Evolutionary conservation across 106 monocot species (phyloP), one percentile per base, ranked within the genome.

Genomic region (Apostasia ramifera): DNA sequence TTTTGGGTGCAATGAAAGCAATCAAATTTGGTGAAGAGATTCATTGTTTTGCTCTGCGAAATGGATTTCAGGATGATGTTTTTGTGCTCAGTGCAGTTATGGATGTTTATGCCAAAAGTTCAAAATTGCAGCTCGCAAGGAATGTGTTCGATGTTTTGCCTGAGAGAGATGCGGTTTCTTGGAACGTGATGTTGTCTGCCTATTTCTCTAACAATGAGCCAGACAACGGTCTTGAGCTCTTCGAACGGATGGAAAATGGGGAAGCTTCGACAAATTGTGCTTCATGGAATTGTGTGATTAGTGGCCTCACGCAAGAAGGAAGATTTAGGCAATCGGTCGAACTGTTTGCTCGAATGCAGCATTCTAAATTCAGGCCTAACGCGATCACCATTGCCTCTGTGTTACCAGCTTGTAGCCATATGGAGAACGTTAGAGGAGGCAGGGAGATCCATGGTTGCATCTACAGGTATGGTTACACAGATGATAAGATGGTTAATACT

Each of bases 241-340:
- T 87, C 38, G 44, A 72, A 1, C 66, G 38, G 61, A 91, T 91
- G 84, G 65, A 78, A 59, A 12, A 15, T 44, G 70, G 73, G 39
- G 47, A 62, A 10, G 15, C 41, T 46, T 1, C 26, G 2, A 42
- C 76, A 70, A 78, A 54, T 44, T 71, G 68, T 11, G 77, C 84
- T 63, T 80, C 87, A 8, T 91, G 91, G 87, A 91, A 91, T 73
- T 80, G 79, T 38, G 67, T 87, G 80, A 87, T 91, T 38, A 77
- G 82, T 61, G 91, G 87, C 8, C 80, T 79, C 5, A 61, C 68
- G 2, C 77, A 84, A 51, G 73, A 72, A 63, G 82, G 80, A 42
- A 72, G 55, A 40, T 42, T 61, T 14, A 72, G 70, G n/a, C 63
- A 75, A 48, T 77, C 91, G 47, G 73, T 91, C 6, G 40, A 58